Evolutionary conservation across 495 filamentous ascomycete genomes (phyloP).

Genomic region (Lepraria neglecta): DNA sequence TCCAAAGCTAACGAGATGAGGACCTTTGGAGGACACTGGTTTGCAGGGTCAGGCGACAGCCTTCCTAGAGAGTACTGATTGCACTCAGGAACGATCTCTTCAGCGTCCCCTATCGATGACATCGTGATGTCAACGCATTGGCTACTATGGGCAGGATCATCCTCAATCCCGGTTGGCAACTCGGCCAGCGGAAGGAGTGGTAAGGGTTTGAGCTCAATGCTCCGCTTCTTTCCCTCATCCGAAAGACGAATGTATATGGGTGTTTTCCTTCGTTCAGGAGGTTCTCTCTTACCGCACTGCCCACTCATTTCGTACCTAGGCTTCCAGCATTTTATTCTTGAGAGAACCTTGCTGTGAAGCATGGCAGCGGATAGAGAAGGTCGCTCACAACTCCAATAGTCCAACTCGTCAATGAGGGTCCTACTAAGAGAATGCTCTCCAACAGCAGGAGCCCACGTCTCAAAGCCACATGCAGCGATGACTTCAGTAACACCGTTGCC

Average conservation of each 20-base stretch:
- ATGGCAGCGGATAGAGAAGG: constrained; percentile 1
- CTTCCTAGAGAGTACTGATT: neutral
- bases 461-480: constrained; percentile 31
- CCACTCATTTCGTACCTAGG: neutral
- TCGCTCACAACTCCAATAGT: neutral
- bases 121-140: too few relatives aligned
- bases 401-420: constrained; percentile 24
- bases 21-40: constrained; percentile 42
- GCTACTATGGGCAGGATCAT: neutral
- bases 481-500: constrained; percentile 28
- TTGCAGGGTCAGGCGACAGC: constrained; percentile 31
- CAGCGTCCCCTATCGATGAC: neutral
- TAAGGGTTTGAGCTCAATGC: constrained; percentile 10
- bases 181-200: neutral
- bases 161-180: neutral
- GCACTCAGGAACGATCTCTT: neutral
- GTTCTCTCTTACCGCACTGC: neutral
- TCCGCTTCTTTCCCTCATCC: neutral
- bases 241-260: constrained; percentile 8
- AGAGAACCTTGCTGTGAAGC: constrained; percentile 16
- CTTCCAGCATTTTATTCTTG: constrained; percentile 16
- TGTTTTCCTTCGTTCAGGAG: constrained; percentile 2
- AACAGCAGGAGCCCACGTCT: constrained; percentile 22
- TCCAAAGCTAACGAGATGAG: constrained; percentile 49
- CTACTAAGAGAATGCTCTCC: constrained; percentile 30